Evolutionary conservation across 129 eudicot genomes (phyloP).

Genomic region (Ambrosia artemisiifolia): DNA sequence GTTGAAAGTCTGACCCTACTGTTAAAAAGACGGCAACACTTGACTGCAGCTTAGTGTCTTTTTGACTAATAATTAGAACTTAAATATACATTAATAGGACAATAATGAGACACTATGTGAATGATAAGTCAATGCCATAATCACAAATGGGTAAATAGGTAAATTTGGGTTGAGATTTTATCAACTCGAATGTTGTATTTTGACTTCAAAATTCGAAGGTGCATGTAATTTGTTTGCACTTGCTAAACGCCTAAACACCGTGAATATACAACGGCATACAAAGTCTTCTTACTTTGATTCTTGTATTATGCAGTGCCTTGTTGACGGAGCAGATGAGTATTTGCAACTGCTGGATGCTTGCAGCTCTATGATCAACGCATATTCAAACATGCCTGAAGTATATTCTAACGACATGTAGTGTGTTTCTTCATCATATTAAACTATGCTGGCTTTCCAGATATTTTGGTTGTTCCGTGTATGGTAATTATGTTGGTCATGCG

Average conservation of each 20-base stretch:
- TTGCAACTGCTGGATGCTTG: slow-evolving; percentile 83
- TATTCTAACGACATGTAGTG: slow-evolving; percentile 41
- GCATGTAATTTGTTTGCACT: neutral
- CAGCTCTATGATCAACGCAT: slow-evolving; percentile 74
- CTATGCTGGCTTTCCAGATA: neutral
- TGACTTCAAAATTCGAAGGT: slow-evolving; percentile 11
- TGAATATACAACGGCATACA: neutral
- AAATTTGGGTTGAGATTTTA: neutral
- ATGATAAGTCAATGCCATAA: slow-evolving; percentile 4
- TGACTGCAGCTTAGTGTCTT: neutral
- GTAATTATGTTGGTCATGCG: neutral
- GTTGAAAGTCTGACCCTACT: neutral
- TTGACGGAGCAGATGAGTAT: slow-evolving; percentile 97
- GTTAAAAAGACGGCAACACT: neutral
- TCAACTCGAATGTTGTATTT: neutral
- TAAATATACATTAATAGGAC: neutral
- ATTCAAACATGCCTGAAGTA: slow-evolving; percentile 63
- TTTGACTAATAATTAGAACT: slow-evolving; percentile 11
- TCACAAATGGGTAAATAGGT: neutral
- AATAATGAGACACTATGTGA: neutral
- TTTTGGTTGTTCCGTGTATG: neutral
- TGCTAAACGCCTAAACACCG: neutral
- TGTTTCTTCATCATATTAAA: slow-evolving; percentile 10
- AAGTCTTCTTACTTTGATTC: slow-evolving; percentile 3
- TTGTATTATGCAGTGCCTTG: slow-evolving; percentile 61